Conservation (phyloP, 73 alveolate species). For the Symbiodinium natans region DNA sequence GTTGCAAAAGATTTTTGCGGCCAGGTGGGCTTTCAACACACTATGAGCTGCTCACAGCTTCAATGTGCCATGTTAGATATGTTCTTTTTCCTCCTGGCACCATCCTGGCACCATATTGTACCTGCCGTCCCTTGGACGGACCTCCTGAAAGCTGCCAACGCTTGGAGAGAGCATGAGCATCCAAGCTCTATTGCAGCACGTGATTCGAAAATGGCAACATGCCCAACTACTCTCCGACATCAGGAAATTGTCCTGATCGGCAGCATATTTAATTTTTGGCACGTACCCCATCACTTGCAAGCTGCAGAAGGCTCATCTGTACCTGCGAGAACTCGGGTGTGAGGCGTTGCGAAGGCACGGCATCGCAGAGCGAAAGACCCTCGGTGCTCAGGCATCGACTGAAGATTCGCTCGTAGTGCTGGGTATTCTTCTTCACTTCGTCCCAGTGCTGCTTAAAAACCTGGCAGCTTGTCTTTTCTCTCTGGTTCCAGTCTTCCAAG, state of each 20-base stretch:
- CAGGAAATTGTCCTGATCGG: neutral
- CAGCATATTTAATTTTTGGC: too few relatives aligned
- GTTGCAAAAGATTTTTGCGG: neutral
- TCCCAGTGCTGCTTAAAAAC: constrained; percentile 84
- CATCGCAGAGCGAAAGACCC: neutral
- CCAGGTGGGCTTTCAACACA: too few relatives aligned
- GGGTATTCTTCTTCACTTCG: constrained; percentile 61
- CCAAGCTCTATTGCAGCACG: neutral
- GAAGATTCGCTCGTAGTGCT: constrained; percentile 53
- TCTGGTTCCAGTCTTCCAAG: neutral
- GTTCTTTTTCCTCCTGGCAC: too few relatives aligned
- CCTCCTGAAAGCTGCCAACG: too few relatives aligned
- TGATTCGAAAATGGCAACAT: neutral
- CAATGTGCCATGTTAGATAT: neutral
- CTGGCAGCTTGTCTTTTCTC: neutral
- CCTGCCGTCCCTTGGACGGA: neutral
- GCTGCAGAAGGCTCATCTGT: neutral
- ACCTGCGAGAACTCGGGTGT: neutral
- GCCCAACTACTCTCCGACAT: neutral
- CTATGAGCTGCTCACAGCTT: neutral
- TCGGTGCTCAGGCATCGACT: neutral
- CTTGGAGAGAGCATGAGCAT: neutral
- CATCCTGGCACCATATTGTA: neutral
- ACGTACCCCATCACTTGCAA: too few relatives aligned
- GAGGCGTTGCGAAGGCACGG: neutral